Percentiles rank a stretch among this genome's conserved stretches.
Evolutionary conservation across 176 grass and related monocot species (phyloP).

Genomic region (Musa beccarii): DNA sequence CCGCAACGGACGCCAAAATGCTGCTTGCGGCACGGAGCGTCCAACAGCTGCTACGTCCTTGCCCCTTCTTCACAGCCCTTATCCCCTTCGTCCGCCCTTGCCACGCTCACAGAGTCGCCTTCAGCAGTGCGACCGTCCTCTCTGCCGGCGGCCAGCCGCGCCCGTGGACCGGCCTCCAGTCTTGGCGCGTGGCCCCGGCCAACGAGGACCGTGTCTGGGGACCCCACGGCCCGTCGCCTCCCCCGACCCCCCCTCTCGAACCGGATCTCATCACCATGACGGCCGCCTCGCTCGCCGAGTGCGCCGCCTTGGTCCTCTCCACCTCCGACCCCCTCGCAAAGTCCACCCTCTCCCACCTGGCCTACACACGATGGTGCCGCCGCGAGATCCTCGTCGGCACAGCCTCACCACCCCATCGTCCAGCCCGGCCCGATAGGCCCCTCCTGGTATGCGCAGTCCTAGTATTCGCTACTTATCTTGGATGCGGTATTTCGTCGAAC

Average conservation of each 20-base stretch:
- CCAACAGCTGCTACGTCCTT: background rate
- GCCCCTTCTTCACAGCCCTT: slow-evolving; percentile 19
- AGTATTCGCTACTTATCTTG: background rate
- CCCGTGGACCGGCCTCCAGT: slow-evolving; percentile 61
- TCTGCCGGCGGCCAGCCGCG: slow-evolving; percentile 12
- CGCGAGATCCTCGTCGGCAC: slow-evolving; percentile 37
- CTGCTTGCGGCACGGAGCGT: background rate
- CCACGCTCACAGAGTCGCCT: background rate
- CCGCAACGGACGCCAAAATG: background rate
- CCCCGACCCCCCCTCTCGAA: background rate
- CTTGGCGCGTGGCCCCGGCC: slow-evolving; percentile 46
- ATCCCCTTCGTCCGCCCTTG: slow-evolving; percentile 5
- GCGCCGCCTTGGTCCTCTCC: slow-evolving; percentile 55
- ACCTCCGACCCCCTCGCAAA: slow-evolving; percentile 60
- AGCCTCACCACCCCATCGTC: slow-evolving; percentile 29
- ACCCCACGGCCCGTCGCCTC: slow-evolving; percentile 33
- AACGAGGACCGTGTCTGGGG: slow-evolving; percentile 66
- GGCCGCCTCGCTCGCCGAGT: slow-evolving; percentile 49
- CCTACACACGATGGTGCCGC: slow-evolving; percentile 51
- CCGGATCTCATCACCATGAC: background rate
- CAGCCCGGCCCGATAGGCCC: slow-evolving; percentile 57
- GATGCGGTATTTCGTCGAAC: slow-evolving; percentile 29
- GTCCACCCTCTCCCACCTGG: slow-evolving; percentile 59
- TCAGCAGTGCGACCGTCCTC: slow-evolving; percentile 10
- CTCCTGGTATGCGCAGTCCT: slow-evolving; percentile 29